Base-by-base conservation (phyloP, 1,139 yeast species). In the Lodderomyces metapsilosis region DNA sequence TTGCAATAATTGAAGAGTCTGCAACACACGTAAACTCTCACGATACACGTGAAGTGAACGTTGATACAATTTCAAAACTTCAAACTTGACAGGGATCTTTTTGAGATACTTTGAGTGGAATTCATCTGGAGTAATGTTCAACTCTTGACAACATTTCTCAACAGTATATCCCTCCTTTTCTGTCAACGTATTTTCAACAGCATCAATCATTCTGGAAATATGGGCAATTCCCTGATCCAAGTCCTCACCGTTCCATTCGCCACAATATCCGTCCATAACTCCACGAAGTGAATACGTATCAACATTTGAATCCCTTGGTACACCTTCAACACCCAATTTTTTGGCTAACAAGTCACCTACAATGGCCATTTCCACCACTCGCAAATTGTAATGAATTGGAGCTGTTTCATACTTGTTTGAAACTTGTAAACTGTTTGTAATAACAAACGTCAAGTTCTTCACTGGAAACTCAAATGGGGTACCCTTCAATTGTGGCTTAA, bases 381-480 rank as follows among this genome's bases (percentile, higher is more conserved):
- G 70, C 53, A 84, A 66, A 56, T 84, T 84, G 60, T 84, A 84
- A 57, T 80, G 80, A 16, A 71, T 64, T 1, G 89, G 88, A 1
- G 85, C 89, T 3, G 89, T 80, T 54, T 80, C 86, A 45, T 76
- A 76, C 56, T 83, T 84, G 61, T 82, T 81, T 17, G 87, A 76
- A 24, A 73, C 75, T 30, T 80, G 78, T 45, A 83, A 68, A 38
- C 85, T 74, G 59, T 84, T 82, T 34, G 88, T 78, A 39, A 84
- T 76, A 39, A 84, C 72, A 53, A 83, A 82, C 5, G 73, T 73
- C 45, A 80, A 61, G 16, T 79, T 73, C 37, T 56, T 49, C 3
- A 59, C 54, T 11, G 87, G 88, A 57, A 82, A 76, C 36, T 66
- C 60, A 54, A 80, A 71, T n/a, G 86, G 77, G 33, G 71, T 64